Evolutionary conservation across 2,329 filamentous ascomycete genomes (phyloP), one percentile per base, ranked within the genome.

Genomic region (Fusarium sp.): DNA sequence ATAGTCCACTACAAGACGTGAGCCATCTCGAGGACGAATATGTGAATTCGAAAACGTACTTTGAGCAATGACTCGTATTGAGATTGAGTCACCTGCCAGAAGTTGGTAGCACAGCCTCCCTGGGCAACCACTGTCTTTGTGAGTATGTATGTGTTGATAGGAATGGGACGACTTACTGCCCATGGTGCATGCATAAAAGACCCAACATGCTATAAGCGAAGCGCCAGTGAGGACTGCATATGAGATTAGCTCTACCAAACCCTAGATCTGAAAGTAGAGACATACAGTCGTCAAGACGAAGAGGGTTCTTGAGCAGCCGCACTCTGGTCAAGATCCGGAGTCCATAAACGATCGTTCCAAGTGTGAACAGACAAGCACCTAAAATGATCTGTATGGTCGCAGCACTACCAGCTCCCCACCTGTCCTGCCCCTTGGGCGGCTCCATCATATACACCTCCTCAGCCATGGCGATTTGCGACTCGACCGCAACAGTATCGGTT

Each of bases 101-200:
- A 76, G 47, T 75, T 76, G 10, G 55, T 56, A 17, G 59, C 73
- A 47, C 73, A 75, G 8, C 73, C 73, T 1, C 73, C 73, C 22
- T 76, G 52, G 3, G 66, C 63, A 22, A 76, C 64, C 73, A 76
- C 73, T 75, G 2, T 28, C 8, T 1, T 1, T 24, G 22, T 75
- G 0, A 70, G 57, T 31, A 58, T 36, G 3, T 2, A 7, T 3
- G 1, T 4, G 4, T 14, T 6, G 2, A 7, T 8, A 5, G 18
- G 8, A 6, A 1, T 9, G 1, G 7, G 7, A 42, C 12, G 3
- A 72, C 72, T 55, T 54, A 77, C 75, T 77, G 18, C 75, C 75
- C 73, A 77, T 77, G 1, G 75, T 77, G 17, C 74, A 75, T 5
- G 65, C 75, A 35, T 77, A 77, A 17, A 77, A 77, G 2, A 51